Evolutionary conservation across 768 basidiomycete genomes (phyloP).

Genomic region (Mycena capillaripes): DNA sequence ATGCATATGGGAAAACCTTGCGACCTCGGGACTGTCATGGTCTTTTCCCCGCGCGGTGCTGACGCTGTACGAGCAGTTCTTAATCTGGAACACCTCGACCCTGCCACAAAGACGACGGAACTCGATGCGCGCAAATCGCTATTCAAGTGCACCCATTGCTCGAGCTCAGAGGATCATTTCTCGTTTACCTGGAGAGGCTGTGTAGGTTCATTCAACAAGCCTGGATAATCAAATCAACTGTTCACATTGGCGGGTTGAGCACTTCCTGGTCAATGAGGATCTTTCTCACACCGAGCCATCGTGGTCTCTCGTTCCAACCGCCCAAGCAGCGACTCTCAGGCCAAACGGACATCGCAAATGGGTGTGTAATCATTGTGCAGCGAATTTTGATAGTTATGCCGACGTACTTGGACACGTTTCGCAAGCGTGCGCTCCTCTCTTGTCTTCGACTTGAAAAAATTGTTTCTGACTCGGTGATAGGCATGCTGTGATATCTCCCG

Average conservation of each 20-base stretch:
- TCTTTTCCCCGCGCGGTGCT: background rate
- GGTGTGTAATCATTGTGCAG: conserved; percentile 5
- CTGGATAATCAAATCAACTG: background rate
- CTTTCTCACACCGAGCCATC: conserved; percentile 1
- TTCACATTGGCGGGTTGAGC: background rate
- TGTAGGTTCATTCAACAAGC: background rate
- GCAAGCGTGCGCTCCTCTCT: background rate
- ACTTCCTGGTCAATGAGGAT: background rate
- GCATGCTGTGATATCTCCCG: background rate
- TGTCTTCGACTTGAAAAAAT: background rate
- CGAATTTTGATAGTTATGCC: background rate
- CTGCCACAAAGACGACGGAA: background rate
- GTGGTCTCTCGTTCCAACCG: background rate
- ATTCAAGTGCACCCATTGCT: conserved; percentile 11
- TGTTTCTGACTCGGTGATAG: background rate
- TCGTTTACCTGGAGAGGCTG: conserved; percentile 19
- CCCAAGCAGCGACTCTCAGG: background rate
- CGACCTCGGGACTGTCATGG: background rate
- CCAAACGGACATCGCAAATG: background rate
- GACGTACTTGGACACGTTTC: background rate
- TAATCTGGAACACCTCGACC: background rate
- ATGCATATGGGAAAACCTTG: background rate
- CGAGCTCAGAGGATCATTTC: background rate
- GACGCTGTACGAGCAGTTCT: conserved; percentile 10
- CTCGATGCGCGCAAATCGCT: conserved; percentile 12